Evolutionary conservation across 805 yeast genomes (phyloP).

Genomic region (Saturnispora ahearnii): DNA sequence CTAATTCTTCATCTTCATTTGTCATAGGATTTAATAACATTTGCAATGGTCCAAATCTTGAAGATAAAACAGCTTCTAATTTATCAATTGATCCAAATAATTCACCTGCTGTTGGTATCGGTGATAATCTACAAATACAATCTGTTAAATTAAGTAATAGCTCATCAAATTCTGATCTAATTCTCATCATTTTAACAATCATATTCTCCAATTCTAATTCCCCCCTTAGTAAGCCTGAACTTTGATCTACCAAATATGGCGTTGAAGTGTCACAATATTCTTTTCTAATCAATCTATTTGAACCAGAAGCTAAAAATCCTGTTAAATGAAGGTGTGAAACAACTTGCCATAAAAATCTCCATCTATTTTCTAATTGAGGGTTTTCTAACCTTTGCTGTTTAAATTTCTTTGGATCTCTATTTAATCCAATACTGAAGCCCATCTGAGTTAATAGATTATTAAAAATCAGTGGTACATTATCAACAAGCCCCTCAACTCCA

Average conservation of each 20-base stretch:
- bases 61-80: constrained; percentile 29
- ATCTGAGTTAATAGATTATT: constrained; percentile 52
- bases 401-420: constrained; percentile 50
- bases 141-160: constrained; percentile 28
- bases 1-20: constrained; percentile 3
- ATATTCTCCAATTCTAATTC: constrained; percentile 35
- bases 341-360: constrained; percentile 51
- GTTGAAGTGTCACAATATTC: constrained; percentile 43
- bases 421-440: constrained; percentile 58
- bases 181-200: constrained; percentile 27
- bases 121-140: constrained; percentile 33
- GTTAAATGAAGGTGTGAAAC: constrained; percentile 37
- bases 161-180: constrained; percentile 25
- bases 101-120: constrained; percentile 31
- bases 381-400: neutral
- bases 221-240: constrained; percentile 23
- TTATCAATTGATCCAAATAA: constrained; percentile 28
- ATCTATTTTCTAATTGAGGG: constrained; percentile 11
- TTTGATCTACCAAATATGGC: constrained; percentile 32
- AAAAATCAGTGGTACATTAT: constrained; percentile 48
- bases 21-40: constrained; percentile 19
- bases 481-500: constrained; percentile 46
- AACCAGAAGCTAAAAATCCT: constrained; percentile 40
- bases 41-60: constrained; percentile 25
- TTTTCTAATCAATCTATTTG: constrained; percentile 32